A percentile compares a stretch with the other conserved stretches of the same genome.
These are phyloP conservation scores for Gossypium mustelinum DNA, from an alignment of 345 rosid genomes.

Conservation along the genomic window DNA sequence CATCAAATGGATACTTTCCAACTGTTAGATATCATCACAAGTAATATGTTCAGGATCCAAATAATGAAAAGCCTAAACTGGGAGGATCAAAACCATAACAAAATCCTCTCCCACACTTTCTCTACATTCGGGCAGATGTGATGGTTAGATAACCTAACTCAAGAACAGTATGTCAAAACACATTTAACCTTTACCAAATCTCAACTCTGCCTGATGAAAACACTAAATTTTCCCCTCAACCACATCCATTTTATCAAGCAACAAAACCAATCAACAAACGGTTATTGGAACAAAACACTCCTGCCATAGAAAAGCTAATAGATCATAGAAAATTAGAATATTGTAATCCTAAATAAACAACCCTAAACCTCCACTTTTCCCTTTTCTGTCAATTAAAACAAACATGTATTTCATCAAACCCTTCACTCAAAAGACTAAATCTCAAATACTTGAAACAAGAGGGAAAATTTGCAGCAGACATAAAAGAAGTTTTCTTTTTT, in stretches of 20 bases:
- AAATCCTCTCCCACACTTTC: neutral
- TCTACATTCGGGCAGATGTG: neutral
- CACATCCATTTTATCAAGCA: neutral
- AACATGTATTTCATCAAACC: neutral
- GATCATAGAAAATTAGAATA: constrained; percentile 1
- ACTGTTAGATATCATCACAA: constrained; percentile 38
- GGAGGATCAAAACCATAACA: neutral
- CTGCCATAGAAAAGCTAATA: neutral
- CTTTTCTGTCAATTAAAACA: neutral
- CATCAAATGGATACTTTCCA: constrained; percentile 70
- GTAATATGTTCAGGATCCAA: neutral
- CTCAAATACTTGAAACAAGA: neutral
- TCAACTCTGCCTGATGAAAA: neutral
- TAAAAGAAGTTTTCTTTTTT: neutral
- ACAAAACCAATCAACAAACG: neutral
- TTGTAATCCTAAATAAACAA: neutral
- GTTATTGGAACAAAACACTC: neutral
- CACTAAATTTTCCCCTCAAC: neutral
- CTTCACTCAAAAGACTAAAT: neutral
- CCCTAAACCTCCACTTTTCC: neutral
- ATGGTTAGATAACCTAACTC: neutral
- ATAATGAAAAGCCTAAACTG: neutral
- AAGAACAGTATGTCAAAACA: neutral
- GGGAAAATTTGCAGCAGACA: neutral
- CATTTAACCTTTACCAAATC: neutral